These are phyloP conservation scores for Cryptococcus maquisensis DNA, from an alignment of 1,284 basidiomycete genomes.

Conservation along the genomic window DNA sequence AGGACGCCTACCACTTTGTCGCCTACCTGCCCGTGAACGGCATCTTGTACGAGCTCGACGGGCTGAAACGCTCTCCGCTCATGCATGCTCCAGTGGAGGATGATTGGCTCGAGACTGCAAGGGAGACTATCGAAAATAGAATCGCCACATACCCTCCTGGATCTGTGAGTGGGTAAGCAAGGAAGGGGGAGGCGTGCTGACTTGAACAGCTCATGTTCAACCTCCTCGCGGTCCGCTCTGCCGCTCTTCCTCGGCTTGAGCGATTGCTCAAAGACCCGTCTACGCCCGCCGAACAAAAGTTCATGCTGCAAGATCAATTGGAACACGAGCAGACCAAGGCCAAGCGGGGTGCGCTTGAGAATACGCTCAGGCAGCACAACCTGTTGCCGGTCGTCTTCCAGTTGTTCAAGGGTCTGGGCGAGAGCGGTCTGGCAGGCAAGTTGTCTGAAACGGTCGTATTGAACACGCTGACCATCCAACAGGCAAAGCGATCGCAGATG, in stretches of 20 bases:
- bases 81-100: slow-evolving; percentile 65
- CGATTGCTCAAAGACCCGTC: slow-evolving; percentile 55
- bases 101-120: slow-evolving; percentile 74
- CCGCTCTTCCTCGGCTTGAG: slow-evolving; percentile 66
- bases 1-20: slow-evolving; percentile 91
- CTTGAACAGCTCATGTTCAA: slow-evolving; percentile 77
- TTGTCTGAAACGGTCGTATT: too few relatives aligned
- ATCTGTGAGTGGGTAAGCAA: slow-evolving; percentile 58
- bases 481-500: too few relatives aligned
- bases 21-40: slow-evolving; percentile 81
- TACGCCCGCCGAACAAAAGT: slow-evolving; percentile 52
- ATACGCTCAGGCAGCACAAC: slow-evolving; percentile 58
- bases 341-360: slow-evolving; percentile 59
- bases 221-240: slow-evolving; percentile 75
- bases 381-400: slow-evolving; percentile 34
- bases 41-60: slow-evolving; percentile 83
- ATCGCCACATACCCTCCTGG: slow-evolving; percentile 81
- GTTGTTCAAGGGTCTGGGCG: slow-evolving; percentile 38
- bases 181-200: neutral
- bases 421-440: slow-evolving; percentile 24
- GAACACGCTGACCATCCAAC: too few relatives aligned
- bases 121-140: slow-evolving; percentile 74
- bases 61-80: slow-evolving; percentile 71
- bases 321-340: slow-evolving; percentile 73
- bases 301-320: slow-evolving; percentile 59